Evolutionary conservation across 192 early-diverging fungal genomes (phyloP), one percentile per base, ranked within the genome.

Genomic region (Backusella psychrophila): DNA sequence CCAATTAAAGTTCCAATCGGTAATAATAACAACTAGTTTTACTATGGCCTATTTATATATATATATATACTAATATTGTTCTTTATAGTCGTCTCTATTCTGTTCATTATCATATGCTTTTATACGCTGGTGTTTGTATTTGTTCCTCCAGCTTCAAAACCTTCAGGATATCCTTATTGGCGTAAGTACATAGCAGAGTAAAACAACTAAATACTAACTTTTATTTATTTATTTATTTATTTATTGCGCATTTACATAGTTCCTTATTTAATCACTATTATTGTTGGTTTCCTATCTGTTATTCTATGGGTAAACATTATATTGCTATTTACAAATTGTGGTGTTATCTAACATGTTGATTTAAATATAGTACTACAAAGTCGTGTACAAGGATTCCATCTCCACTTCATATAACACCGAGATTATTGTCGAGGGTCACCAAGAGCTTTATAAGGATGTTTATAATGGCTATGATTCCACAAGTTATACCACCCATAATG

Each of bases 51-150:
- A 3, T 56, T 56, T 56, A 5, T 49, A 17, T 4, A 5, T 49
- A 49, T 17, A 0, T 5, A 56, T 23, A 56, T 56, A 56, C 19
- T 11, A 11, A 56, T 56, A 23, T 53, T 0, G 6, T 56, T 21
- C 9, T 26, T 56, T 1, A 56, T 63, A 63, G 56, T 29, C 2
- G 12, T 63, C 12, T 23, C 56, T 31, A 4, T 26, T 26, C 12
- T 63, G 9, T 63, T 63, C 23, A 63, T 63, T 29, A 12, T 66
- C 23, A 74, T 74, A n/a, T 74, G 59, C 26, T 6, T 74, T 15
- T 74, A 74, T 26, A 74, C 73, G 3, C 19, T 74, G 15, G 56
- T 74, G 7, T 74, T 74, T 15, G 73, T 74, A 23, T 74, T 56
- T 38, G 42, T 74, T 14, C 73, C 73, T 29, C 73, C 73, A 4